These are phyloP conservation scores for Hanseniaspora taiwanica DNA, from an alignment of 805 yeast genomes.

Conservation along the genomic window DNA sequence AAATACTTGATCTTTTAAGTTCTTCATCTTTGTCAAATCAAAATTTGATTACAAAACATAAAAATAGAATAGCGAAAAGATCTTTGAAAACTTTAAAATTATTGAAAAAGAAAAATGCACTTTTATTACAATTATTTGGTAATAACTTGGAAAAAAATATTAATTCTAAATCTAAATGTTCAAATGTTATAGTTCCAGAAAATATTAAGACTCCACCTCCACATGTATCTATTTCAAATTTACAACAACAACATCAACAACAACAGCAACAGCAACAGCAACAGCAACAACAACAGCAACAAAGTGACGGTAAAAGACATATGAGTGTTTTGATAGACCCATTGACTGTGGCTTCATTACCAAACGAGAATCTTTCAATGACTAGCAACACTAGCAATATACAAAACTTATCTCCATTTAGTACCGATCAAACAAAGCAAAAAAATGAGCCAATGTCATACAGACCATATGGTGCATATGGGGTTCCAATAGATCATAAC, in stretches of 20 bases:
- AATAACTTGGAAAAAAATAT: neutral
- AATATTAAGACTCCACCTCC: neutral
- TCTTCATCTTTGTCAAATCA: too few species aligned
- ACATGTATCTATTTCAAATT: neutral
- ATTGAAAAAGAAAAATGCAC: slow-evolving; percentile 10
- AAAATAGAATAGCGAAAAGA: slow-evolving; percentile 5
- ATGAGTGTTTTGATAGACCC: too few species aligned
- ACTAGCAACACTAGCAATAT: too few species aligned
- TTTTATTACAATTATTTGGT: slow-evolving; percentile 15
- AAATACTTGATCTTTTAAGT: neutral
- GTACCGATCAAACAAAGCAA: too few species aligned
- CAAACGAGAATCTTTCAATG: too few species aligned
- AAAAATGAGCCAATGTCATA: too few species aligned
- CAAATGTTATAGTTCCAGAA: neutral
- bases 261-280: neutral
- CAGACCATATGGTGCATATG: too few species aligned
- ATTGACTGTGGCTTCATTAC: too few species aligned
- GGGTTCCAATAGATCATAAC: too few species aligned
- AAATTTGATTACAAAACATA: neutral
- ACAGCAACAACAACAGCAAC: slow-evolving; percentile 5
- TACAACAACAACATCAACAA: neutral
- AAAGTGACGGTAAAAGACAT: too few species aligned
- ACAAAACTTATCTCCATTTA: too few species aligned
- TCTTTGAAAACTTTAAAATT: slow-evolving; percentile 3
- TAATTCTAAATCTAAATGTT: neutral